These are phyloP conservation scores for Yamadazyma nakazawae DNA, from an alignment of 805 yeast species.

Conservation along the genomic window DNA sequence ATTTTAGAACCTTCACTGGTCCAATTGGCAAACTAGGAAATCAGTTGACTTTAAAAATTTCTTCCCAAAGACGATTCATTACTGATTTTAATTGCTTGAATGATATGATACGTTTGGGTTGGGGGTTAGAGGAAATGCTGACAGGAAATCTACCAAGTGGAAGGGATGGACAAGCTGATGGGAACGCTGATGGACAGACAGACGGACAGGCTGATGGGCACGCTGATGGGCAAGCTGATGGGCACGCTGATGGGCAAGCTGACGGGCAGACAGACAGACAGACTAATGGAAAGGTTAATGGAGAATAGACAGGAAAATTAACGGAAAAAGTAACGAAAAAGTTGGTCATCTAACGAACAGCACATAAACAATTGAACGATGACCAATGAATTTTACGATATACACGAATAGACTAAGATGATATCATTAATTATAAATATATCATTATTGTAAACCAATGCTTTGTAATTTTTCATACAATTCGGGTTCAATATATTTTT, in stretches of 20 bases:
- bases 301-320: too few relatives aligned
- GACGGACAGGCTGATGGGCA: neutral
- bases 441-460: slow-evolving; percentile 32
- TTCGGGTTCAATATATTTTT: slow-evolving; percentile 63
- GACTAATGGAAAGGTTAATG: too few relatives aligned
- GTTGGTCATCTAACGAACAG: too few relatives aligned
- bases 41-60: slow-evolving; percentile 21
- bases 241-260: too few relatives aligned
- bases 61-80: slow-evolving; percentile 24
- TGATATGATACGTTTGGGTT: slow-evolving; percentile 17
- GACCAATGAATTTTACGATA: neutral
- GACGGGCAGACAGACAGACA: too few relatives aligned
- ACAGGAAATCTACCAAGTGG: neutral
- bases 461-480: slow-evolving; percentile 52
- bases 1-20: slow-evolving; percentile 10
- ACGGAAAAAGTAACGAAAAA: too few relatives aligned
- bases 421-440: neutral
- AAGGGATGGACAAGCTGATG: neutral
- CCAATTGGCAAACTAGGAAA: neutral
- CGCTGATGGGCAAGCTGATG: too few relatives aligned
- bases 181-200: neutral
- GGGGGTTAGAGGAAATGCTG: slow-evolving; percentile 11
- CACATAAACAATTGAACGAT: too few relatives aligned
- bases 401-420: neutral
- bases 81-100: slow-evolving; percentile 24